Evolutionary conservation across 352 stramenopile genomes (phyloP).

Genomic region (Hyaloperonospora brassicae): DNA sequence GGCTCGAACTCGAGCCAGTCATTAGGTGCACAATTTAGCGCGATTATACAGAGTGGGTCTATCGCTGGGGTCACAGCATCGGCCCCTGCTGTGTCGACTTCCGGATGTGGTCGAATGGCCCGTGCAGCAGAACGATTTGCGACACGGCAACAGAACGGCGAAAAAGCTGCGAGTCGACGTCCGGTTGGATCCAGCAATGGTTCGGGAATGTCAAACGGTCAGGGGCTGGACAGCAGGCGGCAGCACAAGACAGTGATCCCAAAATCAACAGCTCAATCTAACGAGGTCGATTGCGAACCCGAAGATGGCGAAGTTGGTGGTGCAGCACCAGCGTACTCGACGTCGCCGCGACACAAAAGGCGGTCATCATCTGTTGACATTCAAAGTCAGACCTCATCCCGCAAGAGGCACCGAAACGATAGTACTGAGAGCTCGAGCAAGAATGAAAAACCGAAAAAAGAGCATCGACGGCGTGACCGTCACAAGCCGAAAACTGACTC

Average conservation of each 20-base stretch:
- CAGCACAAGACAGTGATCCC: conserved; percentile 30
- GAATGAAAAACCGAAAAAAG: conserved; percentile 31
- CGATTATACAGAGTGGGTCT: conserved; percentile 59
- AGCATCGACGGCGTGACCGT: conserved; percentile 10
- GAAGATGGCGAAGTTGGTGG: conserved; percentile 51
- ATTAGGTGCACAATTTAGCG: conserved; percentile 59
- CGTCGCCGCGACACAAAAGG: conserved; percentile 30
- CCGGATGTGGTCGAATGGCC: conserved; percentile 50
- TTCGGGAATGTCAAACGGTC: conserved; percentile 14
- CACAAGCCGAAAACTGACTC: conserved; percentile 12
- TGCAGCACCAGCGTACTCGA: conserved; percentile 21
- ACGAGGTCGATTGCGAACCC: conserved; percentile 24
- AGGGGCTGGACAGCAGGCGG: conserved; percentile 18
- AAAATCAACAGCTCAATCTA: conserved; percentile 16
- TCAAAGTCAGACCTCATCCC: conserved; percentile 15
- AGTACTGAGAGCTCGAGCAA: conserved; percentile 29
- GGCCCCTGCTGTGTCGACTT: conserved; percentile 11
- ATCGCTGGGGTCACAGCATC: conserved; percentile 29
- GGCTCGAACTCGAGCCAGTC: conserved; percentile 43
- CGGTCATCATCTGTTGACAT: conserved; percentile 30
- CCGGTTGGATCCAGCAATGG: conserved; percentile 15
- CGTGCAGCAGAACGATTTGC: conserved; percentile 56
- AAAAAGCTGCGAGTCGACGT: conserved; percentile 14
- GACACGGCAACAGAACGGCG: conserved; percentile 34
- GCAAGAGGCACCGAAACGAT: conserved; percentile 31